Percentiles rank a stretch among this genome's conserved stretches.
Evolutionary conservation across 441 rosid genomes (phyloP).

Genomic region (Erysimum cheiri): DNA sequence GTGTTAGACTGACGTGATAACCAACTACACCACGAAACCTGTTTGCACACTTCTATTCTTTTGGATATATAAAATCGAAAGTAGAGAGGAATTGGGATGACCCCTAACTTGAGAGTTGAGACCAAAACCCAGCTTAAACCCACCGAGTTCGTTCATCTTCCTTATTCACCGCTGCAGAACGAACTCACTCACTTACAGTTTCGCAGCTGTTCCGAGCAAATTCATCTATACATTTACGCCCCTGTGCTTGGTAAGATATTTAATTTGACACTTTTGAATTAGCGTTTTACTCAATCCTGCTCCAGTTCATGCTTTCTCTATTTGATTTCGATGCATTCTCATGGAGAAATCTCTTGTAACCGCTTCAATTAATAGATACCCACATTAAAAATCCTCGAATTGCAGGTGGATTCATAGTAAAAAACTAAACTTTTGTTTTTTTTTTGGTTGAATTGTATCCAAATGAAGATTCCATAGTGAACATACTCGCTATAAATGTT

Average conservation of each 20-base stretch:
- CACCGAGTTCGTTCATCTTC: constrained; percentile 21
- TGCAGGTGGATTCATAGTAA: too few relatives aligned
- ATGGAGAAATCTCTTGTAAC: neutral
- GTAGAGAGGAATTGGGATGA: too few relatives aligned
- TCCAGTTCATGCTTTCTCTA: constrained; percentile 5
- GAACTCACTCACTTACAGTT: neutral
- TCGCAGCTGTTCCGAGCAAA: neutral
- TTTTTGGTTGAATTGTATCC: constrained; percentile 1
- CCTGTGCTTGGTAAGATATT: constrained; percentile 24
- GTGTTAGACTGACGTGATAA: constrained; percentile 99
- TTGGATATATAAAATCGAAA: too few relatives aligned
- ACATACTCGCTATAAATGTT: too few relatives aligned
- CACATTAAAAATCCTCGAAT: neutral
- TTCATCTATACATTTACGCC: neutral
- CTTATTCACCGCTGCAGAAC: neutral
- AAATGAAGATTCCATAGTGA: neutral
- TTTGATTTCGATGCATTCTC: constrained; percentile 22
- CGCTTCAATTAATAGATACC: neutral
- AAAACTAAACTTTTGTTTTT: too few relatives aligned
- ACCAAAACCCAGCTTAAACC: constrained; percentile 45
- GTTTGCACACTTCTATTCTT: neutral
- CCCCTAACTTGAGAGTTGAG: neutral
- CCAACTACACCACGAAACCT: constrained; percentile 98
- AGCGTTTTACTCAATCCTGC: neutral
- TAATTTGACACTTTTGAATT: neutral